A percentile compares a stretch with the other conserved stretches of the same genome.
phyloP scores from a whole-genome alignment of 2,329 filamentous ascomycete species.

The Ilyonectria mors-panacis region DNA sequence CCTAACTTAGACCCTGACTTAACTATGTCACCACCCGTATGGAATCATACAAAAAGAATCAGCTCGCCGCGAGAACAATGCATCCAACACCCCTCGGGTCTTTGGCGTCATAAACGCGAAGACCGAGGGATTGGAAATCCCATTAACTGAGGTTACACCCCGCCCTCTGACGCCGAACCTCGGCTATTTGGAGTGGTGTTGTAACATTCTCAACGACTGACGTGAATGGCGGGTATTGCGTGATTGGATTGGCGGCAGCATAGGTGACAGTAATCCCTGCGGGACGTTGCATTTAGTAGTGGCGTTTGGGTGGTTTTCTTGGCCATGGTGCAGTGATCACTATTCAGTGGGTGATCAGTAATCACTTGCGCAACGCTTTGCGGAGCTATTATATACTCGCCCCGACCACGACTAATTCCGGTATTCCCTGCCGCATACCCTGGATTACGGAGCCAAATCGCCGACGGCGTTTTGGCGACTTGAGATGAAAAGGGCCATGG shows the following conservation, averaged over 20 bases:
- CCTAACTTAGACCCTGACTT: background rate
- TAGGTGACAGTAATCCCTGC: background rate
- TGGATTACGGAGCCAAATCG: slow-evolving; percentile 9
- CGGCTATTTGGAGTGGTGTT: background rate
- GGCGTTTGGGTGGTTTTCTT: background rate
- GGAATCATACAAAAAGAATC: background rate
- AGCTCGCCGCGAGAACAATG: background rate
- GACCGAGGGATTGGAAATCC: background rate
- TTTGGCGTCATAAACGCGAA: background rate
- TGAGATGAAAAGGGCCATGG: background rate
- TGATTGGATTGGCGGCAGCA: background rate
- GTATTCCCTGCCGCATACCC: background rate
- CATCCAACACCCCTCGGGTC: background rate
- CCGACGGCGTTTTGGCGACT: background rate
- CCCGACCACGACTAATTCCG: background rate
- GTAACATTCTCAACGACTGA: background rate
- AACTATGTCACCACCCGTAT: background rate
- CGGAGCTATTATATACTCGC: slow-evolving; percentile 22
- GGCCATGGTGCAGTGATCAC: background rate
- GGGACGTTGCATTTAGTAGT: background rate
- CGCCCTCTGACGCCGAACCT: background rate
- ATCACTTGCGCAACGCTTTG: slow-evolving; percentile 8
- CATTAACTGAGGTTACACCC: background rate
- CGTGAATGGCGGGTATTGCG: background rate
- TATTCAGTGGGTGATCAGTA: slow-evolving; percentile 19